phyloP scores from a whole-genome alignment of 2,329 filamentous ascomycete genomes.

The Penicillium janthinellum region DNA sequence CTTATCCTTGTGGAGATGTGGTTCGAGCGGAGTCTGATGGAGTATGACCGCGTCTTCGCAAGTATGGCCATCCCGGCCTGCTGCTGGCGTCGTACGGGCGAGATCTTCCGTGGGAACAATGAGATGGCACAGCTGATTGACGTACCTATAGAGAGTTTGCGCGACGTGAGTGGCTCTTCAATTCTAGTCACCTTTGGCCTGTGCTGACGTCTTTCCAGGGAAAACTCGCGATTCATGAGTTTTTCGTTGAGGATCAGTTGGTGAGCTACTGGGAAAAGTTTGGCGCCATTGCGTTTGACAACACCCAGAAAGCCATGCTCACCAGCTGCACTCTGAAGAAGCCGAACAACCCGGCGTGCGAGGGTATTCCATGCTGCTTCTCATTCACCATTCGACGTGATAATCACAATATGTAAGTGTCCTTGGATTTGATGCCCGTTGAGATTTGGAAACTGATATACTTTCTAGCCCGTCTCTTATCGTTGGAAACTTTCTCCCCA shows the following conservation, averaged over 20 bases:
- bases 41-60: conserved; percentile 97
- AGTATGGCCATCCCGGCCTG: conserved; percentile 98
- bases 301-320: conserved; percentile 88
- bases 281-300: conserved; percentile 94
- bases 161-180: conserved; percentile 69
- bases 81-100: conserved; percentile 93
- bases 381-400: conserved; percentile 96
- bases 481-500: conserved; percentile 93
- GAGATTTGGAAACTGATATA: conserved; percentile 4
- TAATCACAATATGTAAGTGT: conserved; percentile 88
- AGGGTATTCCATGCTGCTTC: conserved; percentile 89
- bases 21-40: conserved; percentile 96
- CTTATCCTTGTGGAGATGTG: conserved; percentile 97
- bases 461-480: conserved; percentile 79
- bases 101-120: conserved; percentile 96
- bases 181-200: background rate
- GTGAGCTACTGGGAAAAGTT: conserved; percentile 99
- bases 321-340: conserved; percentile 91
- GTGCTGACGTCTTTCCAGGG: conserved; percentile 58
- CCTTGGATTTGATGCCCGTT: background rate
- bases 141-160: conserved; percentile 83
- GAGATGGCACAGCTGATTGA: conserved; percentile 98
- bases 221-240: conserved; percentile 91
- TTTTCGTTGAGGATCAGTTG: conserved; percentile 89
- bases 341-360: conserved; percentile 68